Percentiles rank a stretch among this genome's conserved stretches.
Evolutionary conservation across 1,284 basidiomycete species (phyloP).

Genomic region (Athelia sp.): DNA sequence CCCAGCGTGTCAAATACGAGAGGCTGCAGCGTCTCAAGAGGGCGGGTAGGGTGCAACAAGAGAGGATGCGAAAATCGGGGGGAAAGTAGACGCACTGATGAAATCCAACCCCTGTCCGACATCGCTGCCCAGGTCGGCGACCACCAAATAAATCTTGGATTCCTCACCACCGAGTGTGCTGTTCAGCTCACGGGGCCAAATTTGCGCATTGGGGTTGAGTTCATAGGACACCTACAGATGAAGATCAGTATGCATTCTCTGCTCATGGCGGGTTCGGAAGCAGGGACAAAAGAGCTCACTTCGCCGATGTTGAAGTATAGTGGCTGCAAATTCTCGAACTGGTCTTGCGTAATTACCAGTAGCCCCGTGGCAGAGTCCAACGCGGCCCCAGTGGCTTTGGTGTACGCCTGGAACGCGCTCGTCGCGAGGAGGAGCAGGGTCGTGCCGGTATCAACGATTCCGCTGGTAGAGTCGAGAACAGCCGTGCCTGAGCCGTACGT

Average conservation of each 20-base stretch:
- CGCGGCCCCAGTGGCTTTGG: conserved; percentile 7
- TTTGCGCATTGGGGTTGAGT: conserved; percentile 13
- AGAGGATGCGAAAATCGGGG: too few relatives aligned
- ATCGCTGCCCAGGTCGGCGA: conserved; percentile 9
- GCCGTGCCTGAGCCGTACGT: neutral
- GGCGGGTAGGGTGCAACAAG: too few relatives aligned
- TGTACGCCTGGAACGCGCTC: conserved; percentile 9
- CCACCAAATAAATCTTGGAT: conserved; percentile 8
- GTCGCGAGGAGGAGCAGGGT: neutral
- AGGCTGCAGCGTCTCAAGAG: too few relatives aligned
- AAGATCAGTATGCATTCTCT: conserved; percentile 11
- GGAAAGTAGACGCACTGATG: conserved; percentile 9
- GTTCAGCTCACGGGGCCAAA: conserved; percentile 13
- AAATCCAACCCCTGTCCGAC: conserved; percentile 8
- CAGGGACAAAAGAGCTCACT: conserved; percentile 10
- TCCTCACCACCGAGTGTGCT: conserved; percentile 9
- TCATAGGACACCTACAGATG: conserved; percentile 5
- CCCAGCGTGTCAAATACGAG: too few relatives aligned
- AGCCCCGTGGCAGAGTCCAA: conserved; percentile 11
- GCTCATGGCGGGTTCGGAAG: conserved; percentile 7
- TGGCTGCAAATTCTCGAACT: conserved; percentile 12
- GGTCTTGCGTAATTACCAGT: neutral
- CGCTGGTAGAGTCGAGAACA: neutral
- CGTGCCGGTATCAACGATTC: conserved; percentile 1
- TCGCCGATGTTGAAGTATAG: neutral